phyloP scores from a whole-genome alignment of 192 early-diverging fungal species.

The Mortierella antarctica region DNA sequence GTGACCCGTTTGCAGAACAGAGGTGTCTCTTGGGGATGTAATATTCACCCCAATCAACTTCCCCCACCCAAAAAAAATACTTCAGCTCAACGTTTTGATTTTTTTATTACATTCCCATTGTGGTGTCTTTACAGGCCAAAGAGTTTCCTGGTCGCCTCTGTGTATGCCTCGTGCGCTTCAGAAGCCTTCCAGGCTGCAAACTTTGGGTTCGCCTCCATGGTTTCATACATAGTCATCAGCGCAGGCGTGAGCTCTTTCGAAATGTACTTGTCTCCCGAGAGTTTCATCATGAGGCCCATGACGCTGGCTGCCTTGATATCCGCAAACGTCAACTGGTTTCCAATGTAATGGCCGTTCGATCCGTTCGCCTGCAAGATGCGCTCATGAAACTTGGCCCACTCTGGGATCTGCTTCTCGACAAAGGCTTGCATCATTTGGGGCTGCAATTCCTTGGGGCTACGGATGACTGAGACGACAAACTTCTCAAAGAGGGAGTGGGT shows the following conservation, averaged over 20 bases:
- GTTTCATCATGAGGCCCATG: slow-evolving; percentile 4
- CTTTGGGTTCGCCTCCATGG: slow-evolving; percentile 20
- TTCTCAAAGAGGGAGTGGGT: slow-evolving; percentile 43
- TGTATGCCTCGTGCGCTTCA: slow-evolving; percentile 15
- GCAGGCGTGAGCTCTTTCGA: slow-evolving; percentile 29
- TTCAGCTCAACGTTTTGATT: neutral
- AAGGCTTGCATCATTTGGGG: slow-evolving; percentile 20
- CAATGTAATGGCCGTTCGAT: slow-evolving; percentile 39
- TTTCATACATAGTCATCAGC: slow-evolving; percentile 25
- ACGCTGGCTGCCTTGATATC: slow-evolving; percentile 26
- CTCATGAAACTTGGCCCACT: slow-evolving; percentile 40
- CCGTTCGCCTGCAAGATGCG: slow-evolving; percentile 18
- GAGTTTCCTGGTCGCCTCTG: slow-evolving; percentile 1
- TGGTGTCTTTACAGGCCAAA: slow-evolving; percentile 7
- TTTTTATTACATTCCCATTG: neutral
- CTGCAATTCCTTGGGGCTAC: slow-evolving; percentile 36
- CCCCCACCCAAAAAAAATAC: neutral
- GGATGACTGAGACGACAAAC: slow-evolving; percentile 11
- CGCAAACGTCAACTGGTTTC: slow-evolving; percentile 19
- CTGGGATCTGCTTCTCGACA: slow-evolving; percentile 31
- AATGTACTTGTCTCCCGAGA: slow-evolving; percentile 13
- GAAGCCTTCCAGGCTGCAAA: slow-evolving; percentile 21
- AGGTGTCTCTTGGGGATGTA: too few relatives aligned
- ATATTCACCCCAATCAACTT: too few relatives aligned
- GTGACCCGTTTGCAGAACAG: too few relatives aligned